A percentile compares a stretch with the other conserved stretches of the same genome.
These are phyloP conservation scores for Phaeodactylum tricornutum DNA, from an alignment of 108 stramenopile species.

Conservation along the genomic window DNA sequence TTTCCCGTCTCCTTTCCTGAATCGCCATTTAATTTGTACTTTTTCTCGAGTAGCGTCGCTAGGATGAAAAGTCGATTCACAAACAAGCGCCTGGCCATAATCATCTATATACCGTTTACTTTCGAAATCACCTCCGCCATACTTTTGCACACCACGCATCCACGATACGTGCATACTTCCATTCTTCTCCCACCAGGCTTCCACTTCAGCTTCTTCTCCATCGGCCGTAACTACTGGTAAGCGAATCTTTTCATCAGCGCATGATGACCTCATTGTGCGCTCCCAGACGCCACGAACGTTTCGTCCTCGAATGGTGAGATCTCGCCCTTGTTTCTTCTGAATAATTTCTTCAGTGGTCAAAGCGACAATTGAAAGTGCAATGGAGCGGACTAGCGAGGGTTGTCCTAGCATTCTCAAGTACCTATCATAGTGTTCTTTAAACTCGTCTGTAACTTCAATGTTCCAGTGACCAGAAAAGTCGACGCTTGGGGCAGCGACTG, in stretches of 20 bases:
- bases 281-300: slow-evolving; percentile 78
- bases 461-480: slow-evolving; percentile 70
- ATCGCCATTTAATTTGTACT: slow-evolving; percentile 40
- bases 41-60: slow-evolving; percentile 26
- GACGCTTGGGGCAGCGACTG: slow-evolving; percentile 19
- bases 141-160: slow-evolving; percentile 56
- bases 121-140: slow-evolving; percentile 66
- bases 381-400: slow-evolving; percentile 57
- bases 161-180: slow-evolving; percentile 60
- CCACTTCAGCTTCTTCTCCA: slow-evolving; percentile 48
- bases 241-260: slow-evolving; percentile 18
- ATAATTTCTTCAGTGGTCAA: slow-evolving; percentile 55
- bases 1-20: too few relatives aligned
- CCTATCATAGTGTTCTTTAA: slow-evolving; percentile 58
- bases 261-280: slow-evolving; percentile 52
- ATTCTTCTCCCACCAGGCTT: slow-evolving; percentile 70
- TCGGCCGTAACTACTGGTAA: slow-evolving; percentile 47
- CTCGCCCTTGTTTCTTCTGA: slow-evolving; percentile 48
- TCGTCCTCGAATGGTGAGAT: slow-evolving; percentile 40
- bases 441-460: slow-evolving; percentile 49
- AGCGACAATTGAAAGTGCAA: slow-evolving; percentile 53
- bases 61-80: slow-evolving; percentile 65
- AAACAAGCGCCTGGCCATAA: slow-evolving; percentile 25
- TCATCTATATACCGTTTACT: slow-evolving; percentile 40
- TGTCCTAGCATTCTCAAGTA: slow-evolving; percentile 67